phyloP scores from a whole-genome alignment of 352 stramenopile genomes.

The Bremia lactucae region DNA sequence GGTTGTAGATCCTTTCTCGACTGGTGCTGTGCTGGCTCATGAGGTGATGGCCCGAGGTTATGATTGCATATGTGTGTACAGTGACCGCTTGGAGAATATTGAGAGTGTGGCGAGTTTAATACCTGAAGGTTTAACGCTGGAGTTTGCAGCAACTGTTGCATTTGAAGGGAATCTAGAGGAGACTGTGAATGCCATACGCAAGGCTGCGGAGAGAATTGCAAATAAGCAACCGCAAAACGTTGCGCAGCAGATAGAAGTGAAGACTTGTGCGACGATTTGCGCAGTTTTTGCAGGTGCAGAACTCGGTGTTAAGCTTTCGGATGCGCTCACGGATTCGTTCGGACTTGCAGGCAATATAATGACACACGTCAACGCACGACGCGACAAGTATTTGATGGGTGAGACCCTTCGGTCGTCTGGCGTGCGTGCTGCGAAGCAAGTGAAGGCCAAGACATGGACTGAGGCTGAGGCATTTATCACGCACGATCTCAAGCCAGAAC shows the following conservation, averaged over 20 bases:
- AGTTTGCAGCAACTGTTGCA: slow-evolving; percentile 68
- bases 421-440: slow-evolving; percentile 86
- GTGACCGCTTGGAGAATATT: slow-evolving; percentile 73
- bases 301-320: slow-evolving; percentile 87
- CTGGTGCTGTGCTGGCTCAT: slow-evolving; percentile 89
- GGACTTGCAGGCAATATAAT: slow-evolving; percentile 79
- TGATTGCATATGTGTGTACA: slow-evolving; percentile 84
- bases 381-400: slow-evolving; percentile 84
- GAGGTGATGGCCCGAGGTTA: slow-evolving; percentile 85
- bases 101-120: slow-evolving; percentile 70
- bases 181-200: slow-evolving; percentile 28
- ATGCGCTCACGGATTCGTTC: slow-evolving; percentile 81
- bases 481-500: slow-evolving; percentile 43
- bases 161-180: slow-evolving; percentile 41
- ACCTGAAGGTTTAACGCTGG: slow-evolving; percentile 60
- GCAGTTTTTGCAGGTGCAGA: slow-evolving; percentile 89
- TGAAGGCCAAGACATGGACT: slow-evolving; percentile 65
- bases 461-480: slow-evolving; percentile 66
- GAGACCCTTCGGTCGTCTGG: slow-evolving; percentile 70
- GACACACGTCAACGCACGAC: slow-evolving; percentile 46
- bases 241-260: slow-evolving; percentile 20
- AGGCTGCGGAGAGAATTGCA: slow-evolving; percentile 39
- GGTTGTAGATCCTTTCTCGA: slow-evolving; percentile 94
- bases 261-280: slow-evolving; percentile 27
- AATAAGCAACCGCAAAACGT: slow-evolving; percentile 17